Conservation (phyloP, 2,329 filamentous ascomycete genomes). For the Pyricularia pennisetigena region DNA sequence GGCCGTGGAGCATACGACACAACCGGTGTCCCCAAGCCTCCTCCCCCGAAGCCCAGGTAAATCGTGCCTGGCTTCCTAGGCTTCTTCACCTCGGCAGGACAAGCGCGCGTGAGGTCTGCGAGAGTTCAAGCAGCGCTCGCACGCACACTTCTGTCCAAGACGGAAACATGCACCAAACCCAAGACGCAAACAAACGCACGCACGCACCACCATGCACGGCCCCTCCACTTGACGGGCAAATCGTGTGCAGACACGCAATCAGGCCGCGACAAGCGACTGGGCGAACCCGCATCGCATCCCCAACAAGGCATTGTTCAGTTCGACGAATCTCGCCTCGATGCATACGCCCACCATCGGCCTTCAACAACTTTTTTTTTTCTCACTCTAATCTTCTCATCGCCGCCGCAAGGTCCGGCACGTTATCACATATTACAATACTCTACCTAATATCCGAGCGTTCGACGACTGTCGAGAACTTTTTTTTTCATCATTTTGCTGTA, state of each 20-base stretch:
- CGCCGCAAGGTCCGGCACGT: not conserved
- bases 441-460: not conserved
- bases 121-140: not conserved
- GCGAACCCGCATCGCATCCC: not conserved
- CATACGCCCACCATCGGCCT: not conserved
- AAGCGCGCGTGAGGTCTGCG: not conserved
- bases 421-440: not conserved
- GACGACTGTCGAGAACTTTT: not conserved
- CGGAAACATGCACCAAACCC: not conserved
- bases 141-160: not conserved
- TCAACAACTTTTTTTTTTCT: not conserved
- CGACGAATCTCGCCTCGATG: not conserved
- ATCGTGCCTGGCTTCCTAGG: not conserved
- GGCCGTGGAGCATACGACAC: constrained; percentile 6
- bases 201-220: not conserved
- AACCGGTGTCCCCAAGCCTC: constrained; percentile 6
- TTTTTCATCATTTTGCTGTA: not conserved
- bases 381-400: not conserved
- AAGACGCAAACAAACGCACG: not conserved
- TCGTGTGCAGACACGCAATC: not conserved
- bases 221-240: not conserved
- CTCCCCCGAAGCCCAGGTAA: constrained; percentile 7
- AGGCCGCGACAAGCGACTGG: not conserved
- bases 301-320: not conserved
- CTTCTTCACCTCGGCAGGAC: not conserved